phyloP scores from a whole-genome alignment of 225 moss, liverwort and hornwort genomes.

The Thuidium tamariscinum region DNA sequence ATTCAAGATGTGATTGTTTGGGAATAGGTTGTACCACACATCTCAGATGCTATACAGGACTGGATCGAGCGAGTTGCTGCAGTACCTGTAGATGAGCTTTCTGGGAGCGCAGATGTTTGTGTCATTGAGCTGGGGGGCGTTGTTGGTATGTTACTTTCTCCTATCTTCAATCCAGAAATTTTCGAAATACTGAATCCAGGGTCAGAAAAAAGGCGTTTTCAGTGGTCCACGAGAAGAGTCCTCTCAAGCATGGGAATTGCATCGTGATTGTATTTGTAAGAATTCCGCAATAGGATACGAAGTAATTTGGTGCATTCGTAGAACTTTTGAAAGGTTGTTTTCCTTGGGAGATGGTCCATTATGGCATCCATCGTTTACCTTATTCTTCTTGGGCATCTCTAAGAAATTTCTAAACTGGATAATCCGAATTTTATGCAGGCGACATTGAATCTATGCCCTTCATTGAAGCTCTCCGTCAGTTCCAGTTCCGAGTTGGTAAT shows the following conservation, averaged over 20 bases:
- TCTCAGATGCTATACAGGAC: slow-evolving; percentile 84
- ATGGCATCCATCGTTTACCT: not conserved
- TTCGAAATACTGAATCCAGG: not conserved
- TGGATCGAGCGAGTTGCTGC: slow-evolving; percentile 83
- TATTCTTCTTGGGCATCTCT: not conserved
- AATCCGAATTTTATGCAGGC: slow-evolving; percentile 30
- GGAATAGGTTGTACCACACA: slow-evolving; percentile 78
- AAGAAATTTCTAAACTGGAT: not conserved
- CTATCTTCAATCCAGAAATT: not conserved
- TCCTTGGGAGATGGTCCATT: not conserved
- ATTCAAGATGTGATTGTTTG: not conserved
- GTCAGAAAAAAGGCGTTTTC: not conserved
- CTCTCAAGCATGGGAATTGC: not conserved
- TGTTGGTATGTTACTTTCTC: slow-evolving; percentile 41
- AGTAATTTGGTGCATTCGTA: not conserved
- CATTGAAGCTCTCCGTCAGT: slow-evolving; percentile 87
- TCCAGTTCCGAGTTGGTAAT: slow-evolving; percentile 85
- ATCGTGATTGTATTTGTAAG: not conserved
- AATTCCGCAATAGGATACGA: not conserved
- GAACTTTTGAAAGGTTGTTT: not conserved
- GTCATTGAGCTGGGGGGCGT: slow-evolving; percentile 94
- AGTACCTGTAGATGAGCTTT: slow-evolving; percentile 78
- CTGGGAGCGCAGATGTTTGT: slow-evolving; percentile 84
- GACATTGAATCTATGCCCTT: slow-evolving; percentile 96
- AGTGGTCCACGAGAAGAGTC: not conserved